phyloP scores from a whole-genome alignment of 164 flowering plant genomes.

The Kalanchoe fedtschenkoi region DNA sequence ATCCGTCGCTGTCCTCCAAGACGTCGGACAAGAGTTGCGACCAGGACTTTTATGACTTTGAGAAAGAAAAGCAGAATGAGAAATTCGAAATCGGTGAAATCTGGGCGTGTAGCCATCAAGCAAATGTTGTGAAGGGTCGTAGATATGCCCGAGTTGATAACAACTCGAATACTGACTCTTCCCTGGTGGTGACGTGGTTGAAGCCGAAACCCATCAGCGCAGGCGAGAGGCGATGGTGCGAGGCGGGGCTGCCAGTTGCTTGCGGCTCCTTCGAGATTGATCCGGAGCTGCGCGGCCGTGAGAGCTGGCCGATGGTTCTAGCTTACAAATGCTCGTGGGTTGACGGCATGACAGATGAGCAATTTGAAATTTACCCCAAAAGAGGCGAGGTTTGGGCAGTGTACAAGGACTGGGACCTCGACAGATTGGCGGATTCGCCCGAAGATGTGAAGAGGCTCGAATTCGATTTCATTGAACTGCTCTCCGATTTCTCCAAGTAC shows the following conservation, averaged over 20 bases:
- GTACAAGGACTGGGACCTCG: constrained; percentile 27
- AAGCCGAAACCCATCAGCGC: constrained; percentile 26
- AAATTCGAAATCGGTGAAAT: constrained; percentile 14
- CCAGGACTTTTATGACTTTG: constrained; percentile 17
- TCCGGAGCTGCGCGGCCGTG: constrained; percentile 10
- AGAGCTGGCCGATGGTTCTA: constrained; percentile 12
- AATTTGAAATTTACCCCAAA: constrained; percentile 24
- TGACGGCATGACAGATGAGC: constrained; percentile 16
- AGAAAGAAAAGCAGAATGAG: constrained; percentile 12
- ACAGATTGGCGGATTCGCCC: constrained; percentile 22
- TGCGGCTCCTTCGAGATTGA: constrained; percentile 35
- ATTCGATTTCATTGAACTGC: constrained; percentile 24
- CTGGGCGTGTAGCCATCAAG: constrained; percentile 15
- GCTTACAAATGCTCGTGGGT: constrained; percentile 22
- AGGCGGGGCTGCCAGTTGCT: constrained; percentile 36
- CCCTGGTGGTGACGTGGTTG: constrained; percentile 25
- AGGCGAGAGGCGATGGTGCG: constrained; percentile 36
- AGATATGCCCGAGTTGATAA: constrained; percentile 11
- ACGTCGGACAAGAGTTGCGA: not conserved
- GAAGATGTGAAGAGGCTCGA: constrained; percentile 15
- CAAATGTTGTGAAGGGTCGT: constrained; percentile 4
- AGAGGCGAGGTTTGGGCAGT: constrained; percentile 37
- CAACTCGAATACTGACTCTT: not conserved
- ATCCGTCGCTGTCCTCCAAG: constrained; percentile 3
- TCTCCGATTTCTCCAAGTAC: constrained; percentile 18